phyloP scores from a whole-genome alignment of 106 monocot species.

The Allium fistulosum region DNA sequence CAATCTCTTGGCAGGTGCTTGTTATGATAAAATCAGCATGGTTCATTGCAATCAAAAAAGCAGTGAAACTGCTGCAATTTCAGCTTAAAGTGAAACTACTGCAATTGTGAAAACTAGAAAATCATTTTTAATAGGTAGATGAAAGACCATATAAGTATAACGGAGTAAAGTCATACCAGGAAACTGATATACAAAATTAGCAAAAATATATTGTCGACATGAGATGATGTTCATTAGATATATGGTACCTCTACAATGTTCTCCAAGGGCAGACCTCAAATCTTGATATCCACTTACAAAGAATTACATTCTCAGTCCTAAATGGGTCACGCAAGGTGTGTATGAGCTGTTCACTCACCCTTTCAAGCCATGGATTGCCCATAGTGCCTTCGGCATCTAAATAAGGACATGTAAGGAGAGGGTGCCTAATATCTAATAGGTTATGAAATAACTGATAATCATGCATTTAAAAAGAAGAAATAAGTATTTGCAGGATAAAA shows the following conservation, averaged over 20 bases:
- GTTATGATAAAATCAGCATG: conserved; percentile 96
- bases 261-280: conserved; percentile 99
- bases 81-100: too few relatives aligned
- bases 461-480: background rate
- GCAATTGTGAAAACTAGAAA: too few relatives aligned
- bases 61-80: conserved; percentile 47
- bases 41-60: conserved; percentile 69
- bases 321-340: conserved; percentile 84
- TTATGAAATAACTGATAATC: background rate
- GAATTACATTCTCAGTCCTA: conserved; percentile 69
- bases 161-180: too few relatives aligned
- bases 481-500: too few relatives aligned
- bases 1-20: conserved; percentile 98
- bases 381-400: conserved; percentile 88
- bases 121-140: too few relatives aligned
- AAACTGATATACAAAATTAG: too few relatives aligned
- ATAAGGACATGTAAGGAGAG: too few relatives aligned
- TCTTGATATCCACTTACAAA: conserved; percentile 86
- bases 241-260: conserved; percentile 68
- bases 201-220: too few relatives aligned
- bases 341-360: conserved; percentile 64
- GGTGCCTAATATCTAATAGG: too few relatives aligned
- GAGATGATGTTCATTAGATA: background rate
- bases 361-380: conserved; percentile 86
- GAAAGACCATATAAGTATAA: background rate